Evolutionary conservation across 352 stramenopile species (phyloP), one percentile per base, ranked within the genome.

Genomic region (Phytophthora cajani): DNA sequence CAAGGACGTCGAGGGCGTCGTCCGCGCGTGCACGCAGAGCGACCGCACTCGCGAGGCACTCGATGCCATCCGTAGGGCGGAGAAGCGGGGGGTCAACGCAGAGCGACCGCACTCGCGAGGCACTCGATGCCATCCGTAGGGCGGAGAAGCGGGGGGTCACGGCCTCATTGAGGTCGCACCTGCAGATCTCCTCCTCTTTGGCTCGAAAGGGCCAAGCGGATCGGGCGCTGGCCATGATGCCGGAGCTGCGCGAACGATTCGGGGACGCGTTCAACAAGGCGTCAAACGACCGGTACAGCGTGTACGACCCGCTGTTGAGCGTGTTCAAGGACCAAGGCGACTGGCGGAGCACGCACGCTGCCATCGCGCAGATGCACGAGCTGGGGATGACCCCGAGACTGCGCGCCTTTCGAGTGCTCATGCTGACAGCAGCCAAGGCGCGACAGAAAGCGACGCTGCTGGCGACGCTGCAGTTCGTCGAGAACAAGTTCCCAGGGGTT

Each of bases 361-460:
- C 72, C 9, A 82, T 94, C 50, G 72, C 85, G 40, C 82, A 92
- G 58, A 91, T 94, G 86, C 78, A 91, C 59, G 54, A 80, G 42
- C 62, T 89, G 25, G 58, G 75, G 16, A 60, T 92, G 19, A 42
- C 75, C 4, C 84, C 85, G 2, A 72, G 82, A 23, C 49, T 90
- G 11, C 84, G 81, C 19, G 78, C 77, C 3, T 89, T 91, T 59
- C 84, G 80, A 55, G 73, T 88, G 49, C 72, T 94, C 19, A 81
- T 94, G 74, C 58, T 94, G 12, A 77, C 84, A 5, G 67, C 79
- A 2, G 81, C 74, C 1, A 81, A 82, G 63, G 75, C 84, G 12
- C 70, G 70, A 21, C 74, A 78, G 49, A 84, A 77, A 23, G 77
- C 89, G 55, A 74, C 75, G 25, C 40, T 94, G 54, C 42, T 85